Conservation (phyloP, 352 stramenopile species). For the Elongisporangium senticosum region DNA sequence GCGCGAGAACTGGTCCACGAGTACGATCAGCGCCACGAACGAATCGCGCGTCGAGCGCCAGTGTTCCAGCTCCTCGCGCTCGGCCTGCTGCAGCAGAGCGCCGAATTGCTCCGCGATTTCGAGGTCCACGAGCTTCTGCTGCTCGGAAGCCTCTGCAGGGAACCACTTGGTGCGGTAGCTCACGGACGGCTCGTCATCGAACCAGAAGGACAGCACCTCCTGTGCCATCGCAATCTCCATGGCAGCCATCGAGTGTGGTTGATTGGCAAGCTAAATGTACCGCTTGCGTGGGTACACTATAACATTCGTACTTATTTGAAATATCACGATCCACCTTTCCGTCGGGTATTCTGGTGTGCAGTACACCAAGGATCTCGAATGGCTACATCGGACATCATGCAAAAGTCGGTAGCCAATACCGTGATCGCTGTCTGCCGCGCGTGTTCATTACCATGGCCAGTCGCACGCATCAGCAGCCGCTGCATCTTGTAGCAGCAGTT, state of each 20-base stretch:
- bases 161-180: slow-evolving; percentile 65
- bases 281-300: neutral
- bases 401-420: neutral
- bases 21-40: slow-evolving; percentile 73
- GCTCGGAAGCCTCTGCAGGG: slow-evolving; percentile 36
- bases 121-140: slow-evolving; percentile 34
- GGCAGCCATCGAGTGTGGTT: neutral
- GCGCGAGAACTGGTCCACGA: slow-evolving; percentile 86
- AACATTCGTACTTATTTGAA: neutral
- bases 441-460: slow-evolving; percentile 7
- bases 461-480: slow-evolving; percentile 22
- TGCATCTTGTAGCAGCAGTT: slow-evolving; percentile 71
- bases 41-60: slow-evolving; percentile 35
- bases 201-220: slow-evolving; percentile 57
- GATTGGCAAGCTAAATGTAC: neutral
- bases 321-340: slow-evolving; percentile 1
- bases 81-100: slow-evolving; percentile 29
- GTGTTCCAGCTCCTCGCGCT: slow-evolving; percentile 34
- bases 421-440: slow-evolving; percentile 7
- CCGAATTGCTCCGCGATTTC: slow-evolving; percentile 37
- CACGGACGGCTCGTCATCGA: slow-evolving; percentile 44
- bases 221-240: neutral
- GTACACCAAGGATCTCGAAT: slow-evolving; percentile 23
- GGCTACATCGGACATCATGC: neutral
- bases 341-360: slow-evolving; percentile 35